phyloP scores from a whole-genome alignment of 148 eudicot species.

The Diospyros kaki region DNA sequence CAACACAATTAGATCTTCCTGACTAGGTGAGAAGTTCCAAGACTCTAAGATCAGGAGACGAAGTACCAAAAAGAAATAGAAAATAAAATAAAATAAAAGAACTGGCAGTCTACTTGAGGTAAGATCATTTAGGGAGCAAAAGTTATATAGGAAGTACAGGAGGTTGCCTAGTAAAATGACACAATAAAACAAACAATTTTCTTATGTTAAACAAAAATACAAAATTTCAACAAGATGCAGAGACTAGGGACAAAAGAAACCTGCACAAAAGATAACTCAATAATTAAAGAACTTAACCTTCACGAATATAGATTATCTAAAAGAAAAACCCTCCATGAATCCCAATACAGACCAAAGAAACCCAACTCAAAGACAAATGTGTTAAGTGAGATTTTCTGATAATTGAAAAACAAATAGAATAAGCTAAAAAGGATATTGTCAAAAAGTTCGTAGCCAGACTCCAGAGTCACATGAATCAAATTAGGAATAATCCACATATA shows the following conservation, averaged over 20 bases:
- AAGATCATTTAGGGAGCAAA: no score
- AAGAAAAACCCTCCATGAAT: no score
- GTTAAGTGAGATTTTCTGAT: no score
- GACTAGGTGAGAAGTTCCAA: neutral
- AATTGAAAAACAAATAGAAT: no score
- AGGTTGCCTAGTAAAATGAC: neutral
- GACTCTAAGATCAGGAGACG: neutral
- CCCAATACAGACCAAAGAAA: no score
- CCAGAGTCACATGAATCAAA: neutral
- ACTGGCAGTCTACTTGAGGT: neutral
- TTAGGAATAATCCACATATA: neutral
- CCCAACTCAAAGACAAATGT: no score
- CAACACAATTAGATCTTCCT: neutral
- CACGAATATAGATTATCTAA: no score
- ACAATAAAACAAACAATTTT: no score
- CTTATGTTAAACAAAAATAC: neutral
- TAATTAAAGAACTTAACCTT: no score
- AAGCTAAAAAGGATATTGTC: no score
- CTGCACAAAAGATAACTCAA: no score
- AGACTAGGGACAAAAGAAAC: no score
- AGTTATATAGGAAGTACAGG: neutral
- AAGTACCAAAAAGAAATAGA: slow-evolving; percentile 8
- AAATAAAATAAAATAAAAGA: slow-evolving; percentile 1
- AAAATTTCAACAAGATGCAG: neutral
- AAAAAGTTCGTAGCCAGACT: neutral